Percentiles rank a stretch among this genome's conserved stretches.
phyloP scores from a whole-genome alignment of 257 asterid species.

The Solanum pimpinellifolium region DNA sequence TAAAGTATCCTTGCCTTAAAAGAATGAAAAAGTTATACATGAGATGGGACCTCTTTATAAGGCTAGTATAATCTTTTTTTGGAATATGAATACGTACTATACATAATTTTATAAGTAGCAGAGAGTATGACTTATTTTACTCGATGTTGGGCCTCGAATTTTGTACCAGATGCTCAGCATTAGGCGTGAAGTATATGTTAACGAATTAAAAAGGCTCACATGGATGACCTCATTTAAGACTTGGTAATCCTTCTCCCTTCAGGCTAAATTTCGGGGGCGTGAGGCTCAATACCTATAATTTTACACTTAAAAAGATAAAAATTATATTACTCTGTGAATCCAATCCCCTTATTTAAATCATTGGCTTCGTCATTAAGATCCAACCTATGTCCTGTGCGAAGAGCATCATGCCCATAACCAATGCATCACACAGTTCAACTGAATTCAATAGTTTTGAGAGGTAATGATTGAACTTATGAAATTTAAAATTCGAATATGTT shows the following conservation, averaged over 20 bases:
- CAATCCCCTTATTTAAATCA: background rate
- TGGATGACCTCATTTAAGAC: background rate
- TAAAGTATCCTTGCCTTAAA: background rate
- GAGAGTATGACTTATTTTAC: background rate
- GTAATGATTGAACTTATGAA: background rate
- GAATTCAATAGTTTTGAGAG: background rate
- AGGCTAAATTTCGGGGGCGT: rapidly evolving
- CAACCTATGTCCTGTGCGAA: no score
- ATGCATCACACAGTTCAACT: background rate
- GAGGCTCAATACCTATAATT: background rate
- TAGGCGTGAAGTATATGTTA: background rate
- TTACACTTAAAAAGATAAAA: background rate
- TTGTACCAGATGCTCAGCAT: background rate
- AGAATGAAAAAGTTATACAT: background rate
- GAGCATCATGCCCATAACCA: background rate
- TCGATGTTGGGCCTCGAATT: background rate
- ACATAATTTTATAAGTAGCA: no score
- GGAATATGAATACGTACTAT: no score
- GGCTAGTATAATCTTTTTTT: background rate
- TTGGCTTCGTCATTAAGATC: background rate
- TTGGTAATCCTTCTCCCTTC: background rate
- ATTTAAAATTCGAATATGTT: background rate
- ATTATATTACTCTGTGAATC: background rate
- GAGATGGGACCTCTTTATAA: background rate
- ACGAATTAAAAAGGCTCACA: background rate